Conservation (phyloP, 2,329 filamentous ascomycete genomes). For the Coccinonectria pachysandricola region DNA sequence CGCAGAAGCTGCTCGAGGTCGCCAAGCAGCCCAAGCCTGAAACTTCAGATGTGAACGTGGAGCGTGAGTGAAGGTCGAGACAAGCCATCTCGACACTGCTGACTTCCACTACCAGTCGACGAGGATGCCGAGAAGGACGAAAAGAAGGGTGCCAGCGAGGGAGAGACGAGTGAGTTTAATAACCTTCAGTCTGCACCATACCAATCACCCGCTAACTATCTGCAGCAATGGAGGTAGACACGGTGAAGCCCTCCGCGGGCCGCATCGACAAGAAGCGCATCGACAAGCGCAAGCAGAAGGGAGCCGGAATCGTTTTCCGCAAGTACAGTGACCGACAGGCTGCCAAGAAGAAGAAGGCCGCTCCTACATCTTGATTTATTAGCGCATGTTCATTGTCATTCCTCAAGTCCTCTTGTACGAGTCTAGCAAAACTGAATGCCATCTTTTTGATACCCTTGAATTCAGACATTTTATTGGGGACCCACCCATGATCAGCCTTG, state of each 20-base stretch:
- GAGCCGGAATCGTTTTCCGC: constrained; percentile 48
- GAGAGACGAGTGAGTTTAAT: constrained; percentile 16
- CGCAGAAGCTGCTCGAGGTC: constrained; percentile 74
- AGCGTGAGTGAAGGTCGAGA: constrained; percentile 19
- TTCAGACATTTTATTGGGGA: constrained; percentile 1
- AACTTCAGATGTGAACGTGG: constrained; percentile 39
- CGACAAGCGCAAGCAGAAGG: constrained; percentile 47
- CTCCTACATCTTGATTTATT: constrained; percentile 5
- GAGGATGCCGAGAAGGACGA: constrained; percentile 16
- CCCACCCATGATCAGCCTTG: constrained; percentile 10
- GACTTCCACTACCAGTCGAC: constrained; percentile 12
- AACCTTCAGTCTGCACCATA: constrained; percentile 3
- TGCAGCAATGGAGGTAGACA: constrained; percentile 49
- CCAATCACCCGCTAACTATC: constrained; percentile 5
- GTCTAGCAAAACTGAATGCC: constrained; percentile 16
- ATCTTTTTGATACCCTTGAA: constrained; percentile 17
- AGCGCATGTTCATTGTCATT: constrained; percentile 4
- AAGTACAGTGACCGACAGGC: constrained; percentile 44
- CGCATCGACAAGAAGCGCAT: constrained; percentile 39
- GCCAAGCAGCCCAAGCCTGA: constrained; percentile 66
- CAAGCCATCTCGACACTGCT: not conserved
- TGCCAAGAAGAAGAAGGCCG: constrained; percentile 31
- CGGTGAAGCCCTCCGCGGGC: constrained; percentile 29
- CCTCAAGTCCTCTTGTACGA: constrained; percentile 3
- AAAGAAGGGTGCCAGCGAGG: constrained; percentile 21